Conservation (phyloP, 1,139 yeast genomes). For the Lizanozyma gosingica region DNA sequence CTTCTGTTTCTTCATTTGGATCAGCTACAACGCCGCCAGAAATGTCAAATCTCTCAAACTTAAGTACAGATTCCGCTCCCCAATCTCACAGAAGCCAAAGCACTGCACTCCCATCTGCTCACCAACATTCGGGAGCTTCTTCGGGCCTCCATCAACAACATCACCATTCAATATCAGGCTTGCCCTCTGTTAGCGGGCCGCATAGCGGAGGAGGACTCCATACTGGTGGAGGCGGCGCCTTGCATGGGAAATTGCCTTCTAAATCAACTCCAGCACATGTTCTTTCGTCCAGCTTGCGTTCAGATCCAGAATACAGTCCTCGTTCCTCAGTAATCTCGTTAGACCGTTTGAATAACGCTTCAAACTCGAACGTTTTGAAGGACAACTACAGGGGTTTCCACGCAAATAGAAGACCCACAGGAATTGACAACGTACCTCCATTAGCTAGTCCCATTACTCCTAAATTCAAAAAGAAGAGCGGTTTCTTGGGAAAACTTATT, state of each 20-base stretch:
- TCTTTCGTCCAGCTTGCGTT: neutral
- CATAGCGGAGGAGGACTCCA: neutral
- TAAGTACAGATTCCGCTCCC: neutral
- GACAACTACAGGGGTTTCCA: constrained; percentile 37
- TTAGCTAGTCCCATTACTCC: constrained; percentile 31
- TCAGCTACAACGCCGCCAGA: neutral
- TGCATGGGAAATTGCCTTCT: neutral
- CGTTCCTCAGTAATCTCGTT: constrained; percentile 18
- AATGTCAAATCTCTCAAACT: neutral
- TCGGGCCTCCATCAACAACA: neutral
- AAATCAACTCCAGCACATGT: neutral
- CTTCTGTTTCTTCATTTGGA: neutral
- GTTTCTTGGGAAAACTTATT: constrained; percentile 41
- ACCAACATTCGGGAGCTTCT: no score
- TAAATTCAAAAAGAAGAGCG: constrained; percentile 34
- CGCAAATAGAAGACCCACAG: constrained; percentile 20
- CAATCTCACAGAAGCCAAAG: neutral
- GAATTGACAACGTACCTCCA: constrained; percentile 28
- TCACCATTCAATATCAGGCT: neutral
- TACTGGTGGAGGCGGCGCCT: neutral
- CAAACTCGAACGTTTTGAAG: constrained; percentile 9
- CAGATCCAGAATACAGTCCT: constrained; percentile 16
- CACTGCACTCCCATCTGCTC: neutral
- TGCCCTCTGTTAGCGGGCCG: neutral
- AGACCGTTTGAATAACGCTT: neutral